Base-by-base conservation (phyloP, 805 yeast genomes). In the Metschnikowia gelsemii region DNA sequence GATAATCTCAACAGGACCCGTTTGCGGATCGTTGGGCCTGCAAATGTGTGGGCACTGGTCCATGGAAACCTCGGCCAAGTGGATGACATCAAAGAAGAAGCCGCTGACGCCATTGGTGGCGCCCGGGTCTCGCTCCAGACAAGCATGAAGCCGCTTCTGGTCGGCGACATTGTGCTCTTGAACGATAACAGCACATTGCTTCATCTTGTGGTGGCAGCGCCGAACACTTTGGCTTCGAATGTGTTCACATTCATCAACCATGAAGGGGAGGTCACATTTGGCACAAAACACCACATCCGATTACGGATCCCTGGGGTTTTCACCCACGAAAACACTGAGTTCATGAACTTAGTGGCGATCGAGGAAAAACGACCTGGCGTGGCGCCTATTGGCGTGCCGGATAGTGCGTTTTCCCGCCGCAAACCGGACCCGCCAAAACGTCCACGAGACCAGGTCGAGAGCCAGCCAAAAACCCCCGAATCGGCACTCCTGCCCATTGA, bases 161-260 rank as follows among this genome's bases (percentile, higher is more conserved):
- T 79, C 3, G 90, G 91, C 33, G 90, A 84, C 58, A 63, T 82
- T 34, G 88, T 82, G 3, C 75, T 79, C 13, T 55, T 82, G 13
- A 63, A 66, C 11, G 60, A 64, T 1, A 67, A 72, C 36, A 69
- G 68, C 27, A 63, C 73, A 3, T 73, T 71, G 36, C 61, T 82
- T 14, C 74, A 76, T 20, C 74, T 82, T 36, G 72, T 84, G 24
- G 79, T 73, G 1, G 75, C 70, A 19, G 59, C 76, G 19, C 90
- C 90, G 0, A 49, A 55, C 4, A 56, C 64, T 4, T 56, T 75
- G 2, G 64, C 65, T 13, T 82, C 80, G 33, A 76, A 78, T 19
- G 62, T 80, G 23, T 83, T 77, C 50, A 76, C 86, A 0, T 71
- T 80, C 45, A 64, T 80, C 36, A 73, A 75, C 40, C 68, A 71